These are phyloP conservation scores for Aspergillus costaricaensis DNA, from an alignment of 2,329 filamentous ascomycete species.

Conservation along the genomic window DNA sequence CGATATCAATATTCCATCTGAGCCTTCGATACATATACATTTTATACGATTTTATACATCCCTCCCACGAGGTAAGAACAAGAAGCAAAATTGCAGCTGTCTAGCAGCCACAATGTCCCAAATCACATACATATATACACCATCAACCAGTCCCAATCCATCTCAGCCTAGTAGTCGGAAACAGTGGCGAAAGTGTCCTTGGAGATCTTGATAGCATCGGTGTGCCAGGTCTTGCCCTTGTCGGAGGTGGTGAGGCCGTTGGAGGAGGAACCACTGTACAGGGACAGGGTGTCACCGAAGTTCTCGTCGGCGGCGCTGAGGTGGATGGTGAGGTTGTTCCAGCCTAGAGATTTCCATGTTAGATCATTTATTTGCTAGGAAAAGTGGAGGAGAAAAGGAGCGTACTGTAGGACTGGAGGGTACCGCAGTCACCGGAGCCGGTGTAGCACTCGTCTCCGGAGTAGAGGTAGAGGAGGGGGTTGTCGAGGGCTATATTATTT, in stretches of 20 bases:
- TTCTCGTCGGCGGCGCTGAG: constrained; percentile 18
- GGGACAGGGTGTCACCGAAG: constrained; percentile 16
- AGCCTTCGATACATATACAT: too few relatives aligned
- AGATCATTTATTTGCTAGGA: neutral
- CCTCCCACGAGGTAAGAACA: too few relatives aligned
- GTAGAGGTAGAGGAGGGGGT: constrained; percentile 21
- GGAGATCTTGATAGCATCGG: constrained; percentile 7
- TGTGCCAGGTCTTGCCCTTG: constrained; percentile 20
- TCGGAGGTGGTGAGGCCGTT: constrained; percentile 17
- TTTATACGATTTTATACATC: too few relatives aligned
- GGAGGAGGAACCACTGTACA: constrained; percentile 17
- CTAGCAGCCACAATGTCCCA: neutral
- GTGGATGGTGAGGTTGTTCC: constrained; percentile 22
- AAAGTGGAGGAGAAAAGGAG: too few relatives aligned
- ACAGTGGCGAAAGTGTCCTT: constrained; percentile 2
- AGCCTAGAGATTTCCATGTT: constrained; percentile 2
- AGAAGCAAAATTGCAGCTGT: neutral
- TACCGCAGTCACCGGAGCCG: constrained; percentile 22
- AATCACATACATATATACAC: neutral
- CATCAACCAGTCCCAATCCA: neutral
- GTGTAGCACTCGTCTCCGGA: constrained; percentile 26
- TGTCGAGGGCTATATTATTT: constrained; percentile 14
- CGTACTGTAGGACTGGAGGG: constrained; percentile 19
- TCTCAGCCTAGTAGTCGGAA: too few relatives aligned
- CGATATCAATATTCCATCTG: too few relatives aligned